Evolutionary conservation across 768 basidiomycete genomes (phyloP).

Genomic region (Rossbeevera mucosa): DNA sequence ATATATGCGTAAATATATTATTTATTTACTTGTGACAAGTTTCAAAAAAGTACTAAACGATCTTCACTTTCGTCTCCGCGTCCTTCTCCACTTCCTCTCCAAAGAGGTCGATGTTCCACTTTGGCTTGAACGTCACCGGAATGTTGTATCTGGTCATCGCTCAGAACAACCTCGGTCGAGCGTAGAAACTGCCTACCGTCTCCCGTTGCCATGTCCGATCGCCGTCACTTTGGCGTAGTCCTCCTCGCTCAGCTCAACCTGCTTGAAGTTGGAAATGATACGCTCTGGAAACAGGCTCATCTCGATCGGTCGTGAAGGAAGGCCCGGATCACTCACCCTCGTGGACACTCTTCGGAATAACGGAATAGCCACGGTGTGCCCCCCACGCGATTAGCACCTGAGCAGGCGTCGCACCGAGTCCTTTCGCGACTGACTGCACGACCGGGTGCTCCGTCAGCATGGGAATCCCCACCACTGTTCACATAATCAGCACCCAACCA

Average conservation of each 20-base stretch:
- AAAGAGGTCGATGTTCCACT: constrained; percentile 74
- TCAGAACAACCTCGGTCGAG: background rate
- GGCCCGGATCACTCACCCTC: constrained; percentile 35
- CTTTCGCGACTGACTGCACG: constrained; percentile 59
- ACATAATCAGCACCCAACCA: background rate
- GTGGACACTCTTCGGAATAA: constrained; percentile 82
- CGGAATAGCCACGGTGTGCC: constrained; percentile 65
- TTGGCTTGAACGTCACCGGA: constrained; percentile 52
- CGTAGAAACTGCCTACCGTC: constrained; percentile 24
- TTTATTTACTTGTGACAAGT: background rate
- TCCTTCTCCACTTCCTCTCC: constrained; percentile 52
- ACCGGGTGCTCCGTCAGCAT: constrained; percentile 64
- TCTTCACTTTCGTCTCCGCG: constrained; percentile 31
- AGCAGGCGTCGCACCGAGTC: constrained; percentile 61
- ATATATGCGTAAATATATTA: constrained; percentile 1
- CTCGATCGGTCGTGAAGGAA: background rate
- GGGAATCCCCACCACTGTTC: constrained; percentile 53
- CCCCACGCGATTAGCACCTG: constrained; percentile 86
- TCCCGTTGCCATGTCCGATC: constrained; percentile 36
- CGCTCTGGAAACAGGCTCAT: constrained; percentile 37
- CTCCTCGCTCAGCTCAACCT: constrained; percentile 60
- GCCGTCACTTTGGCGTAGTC: constrained; percentile 54
- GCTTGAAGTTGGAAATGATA: constrained; percentile 73
- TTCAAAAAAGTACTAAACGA: constrained; percentile 22
- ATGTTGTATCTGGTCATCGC: constrained; percentile 44